These are phyloP conservation scores for Clarireedia hainanense DNA, from an alignment of 2,329 filamentous ascomycete species.

Conservation along the genomic window DNA sequence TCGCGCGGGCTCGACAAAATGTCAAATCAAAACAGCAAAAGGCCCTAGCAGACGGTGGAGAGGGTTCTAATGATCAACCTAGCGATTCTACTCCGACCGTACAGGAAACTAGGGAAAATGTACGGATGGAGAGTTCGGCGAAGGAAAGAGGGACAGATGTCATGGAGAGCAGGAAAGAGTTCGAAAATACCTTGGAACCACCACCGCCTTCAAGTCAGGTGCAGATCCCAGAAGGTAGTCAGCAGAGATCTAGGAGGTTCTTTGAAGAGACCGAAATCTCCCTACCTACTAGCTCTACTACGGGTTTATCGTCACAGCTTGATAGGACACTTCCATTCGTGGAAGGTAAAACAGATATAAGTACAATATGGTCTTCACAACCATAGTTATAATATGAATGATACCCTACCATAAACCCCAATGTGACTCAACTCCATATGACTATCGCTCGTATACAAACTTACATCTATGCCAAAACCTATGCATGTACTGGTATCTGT, in stretches of 20 bases:
- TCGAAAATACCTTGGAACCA: too few relatives aligned
- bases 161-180: neutral
- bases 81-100: too few relatives aligned
- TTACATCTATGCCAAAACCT: neutral
- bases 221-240: neutral
- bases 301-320: neutral
- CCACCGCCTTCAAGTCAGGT: neutral
- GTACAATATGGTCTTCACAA: neutral
- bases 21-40: slow-evolving; percentile 10
- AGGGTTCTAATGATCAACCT: neutral
- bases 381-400: neutral
- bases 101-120: too few relatives aligned
- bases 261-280: neutral
- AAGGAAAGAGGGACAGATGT: neutral
- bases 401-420: neutral
- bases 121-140: neutral
- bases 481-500: slow-evolving; percentile 10
- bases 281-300: neutral
- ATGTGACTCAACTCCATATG: neutral
- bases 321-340: neutral
- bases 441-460: neutral
- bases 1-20: slow-evolving; percentile 62
- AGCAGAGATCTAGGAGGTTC: neutral
- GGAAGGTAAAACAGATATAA: neutral
- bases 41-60: neutral